Conservation (phyloP, 352 stramenopile species). For the Phytophthora macrochlamydospora region DNA sequence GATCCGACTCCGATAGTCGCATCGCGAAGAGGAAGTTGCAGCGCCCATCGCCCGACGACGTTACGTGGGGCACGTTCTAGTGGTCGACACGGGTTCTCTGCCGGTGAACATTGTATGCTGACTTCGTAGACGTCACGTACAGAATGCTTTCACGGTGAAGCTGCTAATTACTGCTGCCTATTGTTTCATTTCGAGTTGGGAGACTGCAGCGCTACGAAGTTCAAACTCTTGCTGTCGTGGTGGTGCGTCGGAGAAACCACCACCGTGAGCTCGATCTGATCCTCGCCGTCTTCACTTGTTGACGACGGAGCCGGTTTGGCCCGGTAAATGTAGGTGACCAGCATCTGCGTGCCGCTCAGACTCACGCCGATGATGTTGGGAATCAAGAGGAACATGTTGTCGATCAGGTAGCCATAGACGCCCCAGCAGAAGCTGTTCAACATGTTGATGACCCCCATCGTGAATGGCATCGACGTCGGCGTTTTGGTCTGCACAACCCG, state of each 20-base stretch:
- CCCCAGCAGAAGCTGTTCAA: conserved; percentile 51
- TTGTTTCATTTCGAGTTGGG: conserved; percentile 6
- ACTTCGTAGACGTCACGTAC: too few species aligned
- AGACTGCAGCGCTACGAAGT: conserved; percentile 15
- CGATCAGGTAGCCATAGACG: conserved; percentile 28
- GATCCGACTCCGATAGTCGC: not conserved
- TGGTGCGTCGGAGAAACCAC: conserved; percentile 6
- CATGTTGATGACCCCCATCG: conserved; percentile 44
- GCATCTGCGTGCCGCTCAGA: conserved; percentile 42
- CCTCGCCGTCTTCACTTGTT: conserved; percentile 7
- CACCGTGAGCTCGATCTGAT: conserved; percentile 3
- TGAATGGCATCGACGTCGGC: conserved; percentile 48
- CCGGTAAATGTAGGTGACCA: conserved; percentile 48
- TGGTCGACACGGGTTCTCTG: not conserved
- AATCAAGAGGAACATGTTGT: conserved; percentile 40
- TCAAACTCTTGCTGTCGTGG: not conserved
- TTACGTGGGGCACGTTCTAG: conserved; percentile 3
- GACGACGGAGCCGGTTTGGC: conserved; percentile 3
- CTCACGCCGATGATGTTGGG: conserved; percentile 38
- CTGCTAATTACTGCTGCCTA: not conserved
- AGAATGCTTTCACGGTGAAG: not conserved
- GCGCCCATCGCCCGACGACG: not conserved
- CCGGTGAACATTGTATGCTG: too few species aligned
- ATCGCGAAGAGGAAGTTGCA: not conserved
- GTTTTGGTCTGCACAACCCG: conserved; percentile 44